Evolutionary conservation across 1,284 basidiomycete genomes (phyloP), one percentile per base, ranked within the genome.

Genomic region (Ceratobasidium sp.): DNA sequence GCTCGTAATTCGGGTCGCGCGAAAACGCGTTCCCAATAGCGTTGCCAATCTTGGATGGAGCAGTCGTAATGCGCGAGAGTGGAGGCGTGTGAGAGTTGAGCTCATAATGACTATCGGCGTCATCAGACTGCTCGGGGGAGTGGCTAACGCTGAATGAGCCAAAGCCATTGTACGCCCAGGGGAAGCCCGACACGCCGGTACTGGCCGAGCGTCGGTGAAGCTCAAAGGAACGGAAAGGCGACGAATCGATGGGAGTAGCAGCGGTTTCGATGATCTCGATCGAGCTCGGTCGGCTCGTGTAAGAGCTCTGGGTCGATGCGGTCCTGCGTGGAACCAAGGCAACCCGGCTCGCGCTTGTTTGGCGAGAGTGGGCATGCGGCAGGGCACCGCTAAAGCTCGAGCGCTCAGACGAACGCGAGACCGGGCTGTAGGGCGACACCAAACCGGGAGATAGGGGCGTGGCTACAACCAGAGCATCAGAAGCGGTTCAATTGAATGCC

Each of bases 51-150:
- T 67, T 67, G 50, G 62, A 67, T 13, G 62, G 62, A 17, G 62
- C 62, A 27, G 62, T 67, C 38, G 62, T 67, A 40, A 67, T 67
- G 29, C 62, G 62, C 34, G 62, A 67, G 40, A 67, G 62, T 50
- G 62, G 62, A 17, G 62, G 50, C 2, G 62, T 67, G 40, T 50
- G 62, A 34, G 49, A 54, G 50, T 67, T 67, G 27, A 67, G 50
- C 62, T 67, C 62, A 40, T 67, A 67, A 31, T 67, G 62, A 27
- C 62, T 67, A 38, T 67, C 62, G 20, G 45, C 60, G 22, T 50
- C 47, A 38, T 67, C 62, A 35, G 62, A 67, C 1, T 53, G 50
- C 17, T 67, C 62, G 15, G 62, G 62, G 22, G 62, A 67, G 15
- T 67, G 62, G n/a, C 31, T 67, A 20, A 67, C 40, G 20, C 17